Base-by-base conservation (phyloP, 257 asterid genomes). In the Lycium ferocissimum region DNA sequence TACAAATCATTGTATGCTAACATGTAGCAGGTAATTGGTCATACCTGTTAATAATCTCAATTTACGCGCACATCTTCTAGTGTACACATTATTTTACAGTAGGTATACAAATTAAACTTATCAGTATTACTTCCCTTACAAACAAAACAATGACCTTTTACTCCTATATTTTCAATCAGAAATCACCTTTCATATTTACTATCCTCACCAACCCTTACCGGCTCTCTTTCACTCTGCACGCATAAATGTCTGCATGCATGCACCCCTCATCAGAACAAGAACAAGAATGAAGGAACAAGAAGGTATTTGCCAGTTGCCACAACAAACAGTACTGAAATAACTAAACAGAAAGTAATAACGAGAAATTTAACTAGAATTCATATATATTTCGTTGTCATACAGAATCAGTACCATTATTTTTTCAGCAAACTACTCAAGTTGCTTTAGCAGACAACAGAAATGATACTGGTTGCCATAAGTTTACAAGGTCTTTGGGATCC, bases 141-240 rank as follows among this genome's bases (percentile, higher is more conserved):
- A 38, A 40, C 79, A 18, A 78, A 58, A 86, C 51, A 83, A 37
- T 76, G 72, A 58, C 87, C 37, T 79, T 35, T 63, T 80, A 80
- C 69, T 38, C 3, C 18, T 18, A 61, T 18, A 33, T 14, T 78
- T 53, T 33, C 49, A 17, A 8, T 58, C 83, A 85, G 47, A 85
- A 78, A 85, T 87, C 86, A 69, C 80, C 82, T 81, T 89, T 88
- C 84, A 73, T 89, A 90, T 88, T 90, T 79, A 90, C 85, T 87
- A 69, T 84, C 84, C 88, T 72, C 92, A 85, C 89, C 90, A 82
- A 83, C 90, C 83, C 80, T 51, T 79, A 53, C 85, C 67, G 80
- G 61, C 81, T 47, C 83, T 57, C 83, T 56, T 22, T 38, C 79
- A 56, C 61, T 38, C 11, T 78, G 33, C 49, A 78, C 17, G 17